phyloP scores from a whole-genome alignment of 2,329 filamentous ascomycete genomes.

The Ophiocordyceps polyrhachis-furcata region DNA sequence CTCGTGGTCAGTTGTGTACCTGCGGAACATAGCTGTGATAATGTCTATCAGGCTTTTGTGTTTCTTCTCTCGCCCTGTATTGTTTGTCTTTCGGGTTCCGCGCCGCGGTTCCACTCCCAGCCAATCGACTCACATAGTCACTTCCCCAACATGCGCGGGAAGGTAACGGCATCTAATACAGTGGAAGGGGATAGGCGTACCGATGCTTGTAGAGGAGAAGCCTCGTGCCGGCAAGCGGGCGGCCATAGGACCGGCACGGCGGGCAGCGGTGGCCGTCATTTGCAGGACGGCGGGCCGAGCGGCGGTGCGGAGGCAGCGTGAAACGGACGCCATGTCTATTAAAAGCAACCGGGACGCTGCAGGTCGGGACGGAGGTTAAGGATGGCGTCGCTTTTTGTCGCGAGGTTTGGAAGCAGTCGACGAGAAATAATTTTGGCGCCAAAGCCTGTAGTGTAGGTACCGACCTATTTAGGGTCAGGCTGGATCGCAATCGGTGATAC shows the following conservation, averaged over 20 bases:
- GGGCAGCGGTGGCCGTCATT: constrained; percentile 14
- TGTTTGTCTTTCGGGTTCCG: not conserved
- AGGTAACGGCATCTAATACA: not conserved
- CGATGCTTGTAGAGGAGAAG: constrained; percentile 21
- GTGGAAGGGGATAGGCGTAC: constrained; percentile 9
- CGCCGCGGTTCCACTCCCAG: not conserved
- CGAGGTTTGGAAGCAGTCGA: not conserved
- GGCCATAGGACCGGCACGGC: constrained; percentile 21
- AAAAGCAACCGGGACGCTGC: not conserved
- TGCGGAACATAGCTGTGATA: constrained; percentile 28
- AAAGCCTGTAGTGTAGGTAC: too few species aligned
- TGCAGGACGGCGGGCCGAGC: constrained; percentile 15
- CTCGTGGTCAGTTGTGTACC: constrained; percentile 94
- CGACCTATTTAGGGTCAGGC: too few species aligned
- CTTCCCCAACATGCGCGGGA: not conserved
- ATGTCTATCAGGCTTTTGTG: not conserved
- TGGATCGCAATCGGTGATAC: not conserved
- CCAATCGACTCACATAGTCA: not conserved
- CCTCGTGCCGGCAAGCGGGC: constrained; percentile 17
- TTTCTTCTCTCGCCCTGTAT: not conserved
- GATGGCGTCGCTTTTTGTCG: not conserved
- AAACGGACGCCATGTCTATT: constrained; percentile 39
- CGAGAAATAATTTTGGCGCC: not conserved
- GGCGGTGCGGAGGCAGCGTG: constrained; percentile 20
- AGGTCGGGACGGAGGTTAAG: not conserved